A percentile compares a stretch with the other conserved stretches of the same genome.
Evolutionary conservation across 106 monocot genomes (phyloP).

Genomic region (Dendrobium chrysotoxum): DNA sequence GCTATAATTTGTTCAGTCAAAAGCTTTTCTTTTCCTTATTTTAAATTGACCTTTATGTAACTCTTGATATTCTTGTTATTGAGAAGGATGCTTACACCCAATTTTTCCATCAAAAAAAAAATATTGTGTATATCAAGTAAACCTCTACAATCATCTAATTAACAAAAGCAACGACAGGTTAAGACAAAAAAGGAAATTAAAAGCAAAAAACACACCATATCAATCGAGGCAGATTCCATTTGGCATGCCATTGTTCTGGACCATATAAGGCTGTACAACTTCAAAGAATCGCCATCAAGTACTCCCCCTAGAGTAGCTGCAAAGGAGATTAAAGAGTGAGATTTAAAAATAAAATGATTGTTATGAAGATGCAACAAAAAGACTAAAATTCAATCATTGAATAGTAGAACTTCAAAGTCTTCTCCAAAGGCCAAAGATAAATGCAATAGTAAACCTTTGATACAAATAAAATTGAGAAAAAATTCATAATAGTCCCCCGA

Average conservation of each 20-base stretch:
- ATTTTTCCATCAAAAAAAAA: background rate
- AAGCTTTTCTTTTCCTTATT: background rate
- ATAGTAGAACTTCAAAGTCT: background rate
- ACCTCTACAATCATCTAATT: background rate
- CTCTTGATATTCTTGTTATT: background rate
- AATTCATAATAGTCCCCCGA: too few relatives aligned
- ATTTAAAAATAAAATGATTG: background rate
- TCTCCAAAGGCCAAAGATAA: background rate
- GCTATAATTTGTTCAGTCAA: background rate
- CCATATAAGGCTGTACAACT: constrained; percentile 91
- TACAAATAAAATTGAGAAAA: background rate
- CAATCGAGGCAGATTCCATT: constrained; percentile 65
- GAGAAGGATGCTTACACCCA: background rate
- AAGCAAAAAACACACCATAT: constrained; percentile 36
- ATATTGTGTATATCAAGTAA: background rate
- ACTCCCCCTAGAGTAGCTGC: constrained; percentile 59
- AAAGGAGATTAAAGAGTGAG: constrained; percentile 5
- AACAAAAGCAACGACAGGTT: background rate
- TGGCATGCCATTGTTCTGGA: constrained; percentile 85
- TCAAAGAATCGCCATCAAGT: constrained; percentile 84
- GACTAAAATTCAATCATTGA: background rate
- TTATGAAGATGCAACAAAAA: background rate
- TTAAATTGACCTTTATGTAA: background rate
- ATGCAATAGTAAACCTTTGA: background rate
- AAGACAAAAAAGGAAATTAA: background rate